phyloP scores from a whole-genome alignment of 495 filamentous ascomycete genomes.

The Penicillium cataractarum region DNA sequence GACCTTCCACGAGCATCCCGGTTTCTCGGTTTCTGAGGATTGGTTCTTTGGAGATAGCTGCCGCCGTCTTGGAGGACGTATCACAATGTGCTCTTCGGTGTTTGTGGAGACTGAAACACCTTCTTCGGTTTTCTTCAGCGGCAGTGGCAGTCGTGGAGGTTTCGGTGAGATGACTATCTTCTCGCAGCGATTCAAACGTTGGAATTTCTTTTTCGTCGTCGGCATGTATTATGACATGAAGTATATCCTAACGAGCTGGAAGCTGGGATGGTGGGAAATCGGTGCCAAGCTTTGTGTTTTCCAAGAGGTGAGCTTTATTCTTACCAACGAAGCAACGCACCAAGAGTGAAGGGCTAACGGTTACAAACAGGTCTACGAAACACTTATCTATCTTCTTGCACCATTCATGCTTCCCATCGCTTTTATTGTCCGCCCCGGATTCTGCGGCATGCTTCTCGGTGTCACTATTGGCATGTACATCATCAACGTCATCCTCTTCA shows the following conservation, averaged over 20 bases:
- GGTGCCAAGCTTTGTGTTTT: conserved; percentile 67
- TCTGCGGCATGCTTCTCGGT: conserved; percentile 37
- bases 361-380: conserved; percentile 46
- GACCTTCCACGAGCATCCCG: conserved; percentile 48
- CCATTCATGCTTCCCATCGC: conserved; percentile 53
- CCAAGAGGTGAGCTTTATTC: conserved; percentile 51
- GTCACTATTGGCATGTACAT: conserved; percentile 43
- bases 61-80: conserved; percentile 47
- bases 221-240: conserved; percentile 51
- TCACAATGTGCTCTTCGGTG: conserved; percentile 52
- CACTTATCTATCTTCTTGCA: conserved; percentile 47
- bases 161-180: conserved; percentile 57
- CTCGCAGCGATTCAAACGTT: conserved; percentile 51
- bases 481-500: conserved; percentile 46
- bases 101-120: conserved; percentile 56
- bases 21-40: conserved; percentile 49
- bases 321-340: background rate
- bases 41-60: conserved; percentile 53
- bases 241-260: conserved; percentile 52
- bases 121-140: conserved; percentile 41
- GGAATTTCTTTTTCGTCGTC: conserved; percentile 57
- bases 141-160: conserved; percentile 44
- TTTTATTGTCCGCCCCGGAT: conserved; percentile 41
- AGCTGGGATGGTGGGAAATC: conserved; percentile 53
- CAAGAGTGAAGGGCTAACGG: background rate